Evolutionary conservation across 2,329 filamentous ascomycete genomes (phyloP).

Genomic region (Cucurbitaria berberidis): DNA sequence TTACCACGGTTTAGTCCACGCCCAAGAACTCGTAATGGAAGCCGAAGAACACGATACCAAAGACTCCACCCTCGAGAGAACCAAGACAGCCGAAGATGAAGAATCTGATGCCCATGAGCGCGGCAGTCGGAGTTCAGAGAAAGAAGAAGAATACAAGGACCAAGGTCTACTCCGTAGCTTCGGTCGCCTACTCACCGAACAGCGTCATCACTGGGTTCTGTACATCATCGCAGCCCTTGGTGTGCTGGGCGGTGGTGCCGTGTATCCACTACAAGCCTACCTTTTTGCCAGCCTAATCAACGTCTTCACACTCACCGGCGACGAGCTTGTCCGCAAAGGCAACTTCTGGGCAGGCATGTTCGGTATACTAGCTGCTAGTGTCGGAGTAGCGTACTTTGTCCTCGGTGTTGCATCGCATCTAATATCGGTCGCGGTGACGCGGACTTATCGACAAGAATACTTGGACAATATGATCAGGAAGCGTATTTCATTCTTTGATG

Average conservation of each 20-base stretch:
- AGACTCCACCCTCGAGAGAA: slow-evolving; percentile 19
- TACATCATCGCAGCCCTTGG: slow-evolving; percentile 39
- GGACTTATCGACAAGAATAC: slow-evolving; percentile 64
- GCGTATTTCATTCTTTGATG: slow-evolving; percentile 66
- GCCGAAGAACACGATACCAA: slow-evolving; percentile 27
- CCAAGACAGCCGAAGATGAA: slow-evolving; percentile 19
- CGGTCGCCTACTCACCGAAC: slow-evolving; percentile 43
- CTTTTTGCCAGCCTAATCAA: slow-evolving; percentile 47
- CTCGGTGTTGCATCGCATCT: slow-evolving; percentile 48
- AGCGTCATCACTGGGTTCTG: slow-evolving; percentile 42
- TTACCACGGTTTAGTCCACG: slow-evolving; percentile 70
- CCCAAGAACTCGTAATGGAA: slow-evolving; percentile 43
- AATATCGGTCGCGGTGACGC: slow-evolving; percentile 53
- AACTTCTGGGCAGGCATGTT: slow-evolving; percentile 73
- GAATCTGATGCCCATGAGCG: slow-evolving; percentile 9
- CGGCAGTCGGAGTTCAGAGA: slow-evolving; percentile 7
- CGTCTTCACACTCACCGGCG: slow-evolving; percentile 44
- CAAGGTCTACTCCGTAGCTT: slow-evolving; percentile 40
- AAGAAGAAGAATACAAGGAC: slow-evolving; percentile 38
- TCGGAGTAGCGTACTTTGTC: slow-evolving; percentile 61
- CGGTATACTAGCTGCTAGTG: slow-evolving; percentile 61
- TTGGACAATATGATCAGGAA: slow-evolving; percentile 66
- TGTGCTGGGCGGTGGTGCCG: slow-evolving; percentile 41
- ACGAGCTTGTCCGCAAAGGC: slow-evolving; percentile 42
- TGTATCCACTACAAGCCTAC: slow-evolving; percentile 49